Base-by-base conservation (phyloP, 352 stramenopile genomes). In the Phytophthora palmivora region DNA sequence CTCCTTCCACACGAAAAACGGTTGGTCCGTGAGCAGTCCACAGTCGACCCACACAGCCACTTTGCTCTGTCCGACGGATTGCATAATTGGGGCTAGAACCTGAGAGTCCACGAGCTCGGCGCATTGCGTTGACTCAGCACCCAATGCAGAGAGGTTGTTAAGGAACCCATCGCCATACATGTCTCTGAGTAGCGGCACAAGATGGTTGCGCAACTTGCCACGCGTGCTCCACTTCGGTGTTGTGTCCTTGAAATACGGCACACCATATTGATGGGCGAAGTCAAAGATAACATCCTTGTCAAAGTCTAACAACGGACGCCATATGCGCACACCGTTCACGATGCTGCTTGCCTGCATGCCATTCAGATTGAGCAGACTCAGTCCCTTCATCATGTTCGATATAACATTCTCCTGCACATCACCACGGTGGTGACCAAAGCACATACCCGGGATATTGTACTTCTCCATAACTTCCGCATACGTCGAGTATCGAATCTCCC, bases 401-500 rank as follows among this genome's bases (percentile, higher is more conserved):
- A 99, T 92, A 15, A 99, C 93, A 74, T 99, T 99, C 77, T 99
- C 97, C 67, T 98, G 81, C n/a, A 99, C 89, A 70, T 99, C 97
- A 15, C 96, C 94, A 19, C 88, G 78, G 76, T 99, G 97, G 82
- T 99, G 97, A 12, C 96, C 97, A 22, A 99, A 94, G 66, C 98
- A 97, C 63, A 99, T 94, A 33, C 95, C 96, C 4, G 96, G 87
- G 43, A 74, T 80, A 12, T 58, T 44, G 61, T 90, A 88, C 53
- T 82, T 56, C 28, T 55, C 47, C 60, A 98, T 84, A 14, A 97
- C 87, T 19, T 94, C 48, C 7, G 82, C 79, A 74, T 99, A 99
- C 47, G 88, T 88, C 9, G 76, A 70, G 79, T 98, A 99, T 26
- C 97, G 83, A 38, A 98, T 96, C 51, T 98, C 84, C 26, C 97